Evolutionary conservation across 495 filamentous ascomycete species (phyloP), one percentile per base, ranked within the genome.

Genomic region (Cercophora samala): DNA sequence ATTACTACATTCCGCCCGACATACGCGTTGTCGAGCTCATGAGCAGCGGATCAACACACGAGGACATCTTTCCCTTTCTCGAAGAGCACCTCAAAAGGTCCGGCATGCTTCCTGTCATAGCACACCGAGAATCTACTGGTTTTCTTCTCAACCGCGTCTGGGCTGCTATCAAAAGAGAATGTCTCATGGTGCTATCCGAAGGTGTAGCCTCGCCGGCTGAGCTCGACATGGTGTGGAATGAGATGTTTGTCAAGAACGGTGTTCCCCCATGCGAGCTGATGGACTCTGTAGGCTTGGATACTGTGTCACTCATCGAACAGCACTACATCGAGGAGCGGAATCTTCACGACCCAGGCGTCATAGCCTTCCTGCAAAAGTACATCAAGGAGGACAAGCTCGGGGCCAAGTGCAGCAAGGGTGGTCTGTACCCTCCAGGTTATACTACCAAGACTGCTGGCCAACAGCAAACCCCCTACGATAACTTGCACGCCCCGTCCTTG

Each of bases 81-180:
- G 71, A 58, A 1, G 67, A 76, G 32, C 51, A 77, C 3, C 72
- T 80, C 62, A 65, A 70, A 4, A 73, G 79, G 37, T 77, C 76
- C 56, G 85, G 82, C 23, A 77, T 80, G 56, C 15, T 72, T 0
- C 81, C 82, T 62, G 24, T 74, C 67, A 70, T 69, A 68, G 70
- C 82, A 0, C 72, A 75, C 42, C 73, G 74, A 54, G 83, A 88
- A 66, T 83, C 80, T 5, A 84, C 81, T 4, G 86, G 86, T 66
- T 83, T 87, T 68, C 80, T 88, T 22, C 83, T 86, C 72, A 86
- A 86, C 62, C 82, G 86, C 0, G 76, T 88, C 22, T 88, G 84
- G 84, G 85, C 83, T 0, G 84, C 84, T 5, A 71, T 86, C 65
- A 86, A 88, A 70, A 78, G 84, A 4, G 85, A 87, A 66, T 78